Evolutionary conservation across 2,329 filamentous ascomycete genomes (phyloP).

Genomic region (Metarhizium brunneum): DNA sequence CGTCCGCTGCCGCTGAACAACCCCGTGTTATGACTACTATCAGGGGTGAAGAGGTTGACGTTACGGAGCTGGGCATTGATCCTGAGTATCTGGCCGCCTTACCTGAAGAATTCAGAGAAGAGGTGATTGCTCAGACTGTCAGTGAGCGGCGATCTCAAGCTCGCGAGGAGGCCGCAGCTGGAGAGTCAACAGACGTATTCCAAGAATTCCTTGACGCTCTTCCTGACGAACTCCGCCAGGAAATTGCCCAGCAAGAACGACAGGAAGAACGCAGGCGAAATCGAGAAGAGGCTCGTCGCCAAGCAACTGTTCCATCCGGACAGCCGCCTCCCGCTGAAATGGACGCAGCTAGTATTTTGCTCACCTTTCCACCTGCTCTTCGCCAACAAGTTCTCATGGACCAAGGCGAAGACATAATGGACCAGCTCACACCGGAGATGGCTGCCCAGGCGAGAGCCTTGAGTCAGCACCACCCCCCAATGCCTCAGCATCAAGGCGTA

Average conservation of each 20-base stretch:
- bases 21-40: constrained; percentile 72
- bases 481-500: constrained; percentile 18
- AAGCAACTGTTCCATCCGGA: constrained; percentile 44
- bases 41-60: constrained; percentile 78
- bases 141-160: constrained; percentile 75
- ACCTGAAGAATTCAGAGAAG: constrained; percentile 92
- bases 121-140: constrained; percentile 87
- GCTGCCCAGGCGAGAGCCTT: constrained; percentile 77
- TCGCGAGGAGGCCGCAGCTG: constrained; percentile 54
- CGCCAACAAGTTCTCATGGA: constrained; percentile 84
- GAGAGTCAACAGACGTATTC: constrained; percentile 76
- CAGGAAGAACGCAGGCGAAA: constrained; percentile 81
- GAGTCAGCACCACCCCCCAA: constrained; percentile 28
- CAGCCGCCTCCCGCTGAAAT: constrained; percentile 57
- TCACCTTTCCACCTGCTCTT: constrained; percentile 76
- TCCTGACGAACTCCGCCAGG: constrained; percentile 79
- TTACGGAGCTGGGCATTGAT: constrained; percentile 91
- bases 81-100: constrained; percentile 90
- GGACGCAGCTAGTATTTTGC: constrained; percentile 85
- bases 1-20: constrained; percentile 9
- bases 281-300: constrained; percentile 69
- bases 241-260: constrained; percentile 84
- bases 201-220: constrained; percentile 90
- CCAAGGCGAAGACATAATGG: constrained; percentile 80
- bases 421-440: constrained; percentile 75